Percentiles rank a stretch among this genome's conserved stretches.
phyloP scores from a whole-genome alignment of 2,329 filamentous ascomycete species.

The Pseudogymnoascus sp. region DNA sequence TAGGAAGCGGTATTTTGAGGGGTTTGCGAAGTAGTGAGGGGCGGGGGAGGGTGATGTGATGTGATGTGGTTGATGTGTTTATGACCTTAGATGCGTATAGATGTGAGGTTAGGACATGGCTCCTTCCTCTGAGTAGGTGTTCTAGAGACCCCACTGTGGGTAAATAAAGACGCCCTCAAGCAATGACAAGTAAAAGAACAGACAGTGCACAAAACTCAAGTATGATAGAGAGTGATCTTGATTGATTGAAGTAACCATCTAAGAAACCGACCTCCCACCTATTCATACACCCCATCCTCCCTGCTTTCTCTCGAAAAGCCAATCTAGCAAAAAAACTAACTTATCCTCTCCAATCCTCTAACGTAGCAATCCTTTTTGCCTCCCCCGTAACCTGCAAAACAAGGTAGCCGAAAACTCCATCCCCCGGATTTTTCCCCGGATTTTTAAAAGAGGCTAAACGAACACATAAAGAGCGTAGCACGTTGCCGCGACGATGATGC shows the following conservation, averaged over 20 bases:
- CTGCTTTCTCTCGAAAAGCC: neutral
- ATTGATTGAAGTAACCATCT: neutral
- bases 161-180: neutral
- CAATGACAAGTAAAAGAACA: neutral
- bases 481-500: neutral
- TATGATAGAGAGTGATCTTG: neutral
- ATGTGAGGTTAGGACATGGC: neutral
- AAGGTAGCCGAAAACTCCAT: neutral
- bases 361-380: neutral
- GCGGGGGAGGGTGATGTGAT: neutral
- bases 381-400: neutral
- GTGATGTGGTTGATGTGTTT: neutral
- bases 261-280: neutral
- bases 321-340: neutral
- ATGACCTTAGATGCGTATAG: neutral
- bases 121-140: neutral
- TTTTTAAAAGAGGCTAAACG: neutral
- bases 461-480: neutral
- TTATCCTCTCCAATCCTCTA: neutral
- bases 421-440: neutral
- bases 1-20: slow-evolving; percentile 42
- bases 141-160: neutral
- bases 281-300: neutral
- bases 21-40: slow-evolving; percentile 24
- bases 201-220: neutral